These are phyloP conservation scores for Tuber umbilicatum DNA, from an alignment of 495 filamentous ascomycete species.

Conservation along the genomic window DNA sequence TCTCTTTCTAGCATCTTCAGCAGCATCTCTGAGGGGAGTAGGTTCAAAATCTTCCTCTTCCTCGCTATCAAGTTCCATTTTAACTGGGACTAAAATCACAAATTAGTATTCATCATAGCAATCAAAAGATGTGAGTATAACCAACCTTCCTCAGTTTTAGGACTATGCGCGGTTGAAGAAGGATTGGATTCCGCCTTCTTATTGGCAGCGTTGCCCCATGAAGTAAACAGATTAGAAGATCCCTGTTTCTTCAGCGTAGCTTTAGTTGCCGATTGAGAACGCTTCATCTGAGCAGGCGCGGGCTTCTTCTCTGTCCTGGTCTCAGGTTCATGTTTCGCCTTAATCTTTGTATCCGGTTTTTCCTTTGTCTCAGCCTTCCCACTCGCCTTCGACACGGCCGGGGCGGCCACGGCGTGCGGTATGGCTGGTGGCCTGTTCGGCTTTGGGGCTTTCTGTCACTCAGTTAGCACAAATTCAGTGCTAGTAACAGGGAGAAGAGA, in stretches of 20 bases:
- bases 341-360: conserved; percentile 30
- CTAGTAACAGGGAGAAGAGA: neutral
- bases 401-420: neutral
- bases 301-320: conserved; percentile 40
- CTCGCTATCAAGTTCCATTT: conserved; percentile 32
- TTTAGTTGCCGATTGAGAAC: conserved; percentile 5
- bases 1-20: conserved; percentile 51
- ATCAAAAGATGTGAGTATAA: neutral
- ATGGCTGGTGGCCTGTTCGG: neutral
- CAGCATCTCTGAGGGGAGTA: conserved; percentile 21
- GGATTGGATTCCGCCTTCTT: conserved; percentile 36
- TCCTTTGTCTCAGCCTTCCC: conserved; percentile 27
- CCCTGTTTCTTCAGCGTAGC: conserved; percentile 33
- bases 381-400: neutral
- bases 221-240: conserved; percentile 31
- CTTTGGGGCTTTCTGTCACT: neutral
- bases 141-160: conserved; percentile 27
- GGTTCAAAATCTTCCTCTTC: conserved; percentile 33
- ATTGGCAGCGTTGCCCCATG: conserved; percentile 49
- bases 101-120: neutral
- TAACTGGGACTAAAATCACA: conserved; percentile 13
- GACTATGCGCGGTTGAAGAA: conserved; percentile 39
- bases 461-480: neutral
- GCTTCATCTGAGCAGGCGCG: conserved; percentile 4
- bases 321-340: conserved; percentile 29